Percentiles rank a stretch among this genome's conserved stretches.
phyloP scores from a whole-genome alignment of 805 yeast genomes.

The Kodamaea jinghongensis region DNA sequence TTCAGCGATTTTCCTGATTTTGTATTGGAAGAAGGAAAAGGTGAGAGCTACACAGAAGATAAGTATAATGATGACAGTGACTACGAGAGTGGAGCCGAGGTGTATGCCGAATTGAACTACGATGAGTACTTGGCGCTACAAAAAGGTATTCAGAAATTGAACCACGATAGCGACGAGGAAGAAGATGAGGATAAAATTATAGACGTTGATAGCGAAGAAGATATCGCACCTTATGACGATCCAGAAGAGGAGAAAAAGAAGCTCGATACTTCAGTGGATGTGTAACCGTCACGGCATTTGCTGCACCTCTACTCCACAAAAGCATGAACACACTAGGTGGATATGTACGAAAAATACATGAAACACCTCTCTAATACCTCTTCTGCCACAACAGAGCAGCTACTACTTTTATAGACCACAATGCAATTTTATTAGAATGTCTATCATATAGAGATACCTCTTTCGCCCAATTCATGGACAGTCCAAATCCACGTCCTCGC shows the following conservation, averaged over 20 bases:
- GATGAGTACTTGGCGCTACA: conserved; percentile 6
- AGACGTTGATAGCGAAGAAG: conserved; percentile 14
- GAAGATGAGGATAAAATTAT: conserved; percentile 9
- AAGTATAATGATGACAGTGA: conserved; percentile 17
- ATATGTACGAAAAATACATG: too few species aligned
- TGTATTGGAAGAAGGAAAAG: conserved; percentile 5
- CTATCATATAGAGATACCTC: conserved; percentile 32
- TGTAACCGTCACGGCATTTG: not conserved
- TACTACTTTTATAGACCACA: too few species aligned
- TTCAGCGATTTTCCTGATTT: conserved; percentile 12
- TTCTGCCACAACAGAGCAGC: too few species aligned
- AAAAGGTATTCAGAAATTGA: not conserved
- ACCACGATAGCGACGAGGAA: not conserved
- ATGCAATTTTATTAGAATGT: not conserved
- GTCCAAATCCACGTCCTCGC: conserved; percentile 82
- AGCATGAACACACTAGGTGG: too few species aligned
- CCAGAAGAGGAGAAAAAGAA: conserved; percentile 8
- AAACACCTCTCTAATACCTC: too few species aligned
- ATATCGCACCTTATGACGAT: conserved; percentile 11
- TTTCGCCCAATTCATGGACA: conserved; percentile 51
- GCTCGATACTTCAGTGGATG: conserved; percentile 5
- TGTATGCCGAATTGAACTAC: conserved; percentile 5
- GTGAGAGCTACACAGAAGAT: conserved; percentile 5
- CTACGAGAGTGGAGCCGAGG: conserved; percentile 9
- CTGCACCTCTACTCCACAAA: too few species aligned